Evolutionary conservation across 805 yeast species (phyloP).

Genomic region (Nakazawaea pomicola): DNA sequence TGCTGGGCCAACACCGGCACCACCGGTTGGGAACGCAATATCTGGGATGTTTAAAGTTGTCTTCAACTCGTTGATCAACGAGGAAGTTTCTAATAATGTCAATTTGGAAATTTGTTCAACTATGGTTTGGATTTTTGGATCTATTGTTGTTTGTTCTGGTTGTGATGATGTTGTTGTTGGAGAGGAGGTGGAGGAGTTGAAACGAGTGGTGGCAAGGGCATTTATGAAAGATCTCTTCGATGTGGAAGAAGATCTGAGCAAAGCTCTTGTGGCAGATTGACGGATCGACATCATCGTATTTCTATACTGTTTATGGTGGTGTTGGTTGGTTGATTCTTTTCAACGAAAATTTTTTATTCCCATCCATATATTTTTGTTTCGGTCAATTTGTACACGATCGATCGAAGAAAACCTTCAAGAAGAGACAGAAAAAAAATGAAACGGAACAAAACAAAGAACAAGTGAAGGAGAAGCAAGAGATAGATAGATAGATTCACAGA

Average conservation of each 20-base stretch:
- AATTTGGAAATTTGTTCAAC: slow-evolving; percentile 89
- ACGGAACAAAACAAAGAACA: background rate
- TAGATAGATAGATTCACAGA: background rate
- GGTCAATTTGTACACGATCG: too few species aligned
- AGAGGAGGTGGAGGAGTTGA: slow-evolving; percentile 38
- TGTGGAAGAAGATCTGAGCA: slow-evolving; percentile 20
- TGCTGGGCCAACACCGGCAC: slow-evolving; percentile 56
- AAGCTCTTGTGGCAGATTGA: slow-evolving; percentile 24
- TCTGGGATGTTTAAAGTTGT: slow-evolving; percentile 89
- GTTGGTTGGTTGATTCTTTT: background rate
- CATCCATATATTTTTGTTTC: background rate
- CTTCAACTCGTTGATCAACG: slow-evolving; percentile 74
- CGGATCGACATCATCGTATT: slow-evolving; percentile 5
- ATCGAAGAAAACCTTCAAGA: too few species aligned
- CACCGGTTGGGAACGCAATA: slow-evolving; percentile 77
- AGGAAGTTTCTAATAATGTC: slow-evolving; percentile 91
- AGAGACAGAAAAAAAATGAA: too few species aligned
- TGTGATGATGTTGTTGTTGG: slow-evolving; percentile 29
- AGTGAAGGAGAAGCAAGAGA: background rate
- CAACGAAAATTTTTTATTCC: slow-evolving; percentile 2
- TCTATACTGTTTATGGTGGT: background rate
- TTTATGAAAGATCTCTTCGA: background rate
- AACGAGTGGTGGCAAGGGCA: slow-evolving; percentile 28
- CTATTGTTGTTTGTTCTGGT: too few species aligned
- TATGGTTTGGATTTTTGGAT: slow-evolving; percentile 81